Evolutionary conservation across 1,139 yeast species (phyloP), one percentile per base, ranked within the genome.

Genomic region (Keqinozyma sinolaborantium): DNA sequence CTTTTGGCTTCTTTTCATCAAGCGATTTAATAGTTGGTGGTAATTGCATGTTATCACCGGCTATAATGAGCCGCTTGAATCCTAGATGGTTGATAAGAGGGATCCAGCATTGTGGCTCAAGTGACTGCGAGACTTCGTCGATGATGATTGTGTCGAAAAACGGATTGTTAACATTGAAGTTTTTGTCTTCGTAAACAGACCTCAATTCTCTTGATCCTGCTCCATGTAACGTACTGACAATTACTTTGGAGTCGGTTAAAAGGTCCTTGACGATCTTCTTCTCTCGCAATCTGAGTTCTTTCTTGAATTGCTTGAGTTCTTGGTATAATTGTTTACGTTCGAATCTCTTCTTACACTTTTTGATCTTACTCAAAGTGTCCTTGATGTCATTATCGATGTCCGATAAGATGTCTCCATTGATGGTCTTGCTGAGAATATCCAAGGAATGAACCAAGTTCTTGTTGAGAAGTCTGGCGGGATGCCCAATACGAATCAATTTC

Each of bases 41-140:
- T 23, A 90, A 61, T 55, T 90, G 97, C 63, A 80, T 77, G 50
- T 87, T 84, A 51, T 90, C 97, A 31, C 95, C 95, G 0, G 95
- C 94, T 18, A 83, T 72, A 1, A 90, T 76, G 19, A 90, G 55
- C 37, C 79, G 70, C 25, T 71, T 70, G 24, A 80, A 73, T 4
- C 76, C 68, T 24, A 74, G 63, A 45, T 83, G 86, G 30, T 72
- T 73, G 11, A 86, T 64, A n/a, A 92, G 42, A 0, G 98, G 97
- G 19, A 92, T 87, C 97, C 97, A 90, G 51, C 97, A 88, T 48
- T 92, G 95, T 1, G 97, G 95, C 50, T 92, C 97, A 35, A 90
- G 58, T 3, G 97, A 73, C 54, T 92, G 98, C 0, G 97, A 87
- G 0, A 92, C 97, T 56, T 92, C 98, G 56, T 92, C 98, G 28